Base-by-base conservation (phyloP, 371 early-diverging fungal species). In the Choanephora cucurbitarum region DNA sequence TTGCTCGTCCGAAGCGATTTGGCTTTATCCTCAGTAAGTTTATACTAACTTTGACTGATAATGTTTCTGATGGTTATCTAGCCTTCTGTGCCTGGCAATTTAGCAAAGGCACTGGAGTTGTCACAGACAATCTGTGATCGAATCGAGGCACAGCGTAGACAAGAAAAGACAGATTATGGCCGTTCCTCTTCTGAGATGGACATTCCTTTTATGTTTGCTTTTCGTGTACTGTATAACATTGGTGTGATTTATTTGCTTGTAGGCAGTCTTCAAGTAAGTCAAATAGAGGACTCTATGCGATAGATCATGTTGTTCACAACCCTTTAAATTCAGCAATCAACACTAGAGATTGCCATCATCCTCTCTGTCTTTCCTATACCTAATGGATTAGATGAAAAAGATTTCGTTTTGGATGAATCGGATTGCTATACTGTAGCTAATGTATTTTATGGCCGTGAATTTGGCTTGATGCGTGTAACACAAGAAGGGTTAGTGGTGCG, bases 171-270 rank as follows among this genome's bases (percentile, higher is more conserved):
- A 9, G 58, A 62, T 10, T 17, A 52, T 39, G 43, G 49, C 40
- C 43, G 53, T 37, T 17, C 61, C 45, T 44, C 34, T 9, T 41
- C 64, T 10, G 72, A 77, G 53, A 65, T 63, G 46, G 69, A 77
- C 48, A 77, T 77, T 45, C 77, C 77, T 8, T 77, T 77, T 49
- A 77, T 77, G 77, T 72, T 77, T 64, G 75, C 77, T 9, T 77
- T 77, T 48, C 72, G 77, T 9, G 75, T 77, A 9, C 48, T 77
- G 31, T 77, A 77, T 57, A 77, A 72, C 34, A 77, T 77, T 57
- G 70, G 72, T 8, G 66, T 77, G 11, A 77, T 73, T 21, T 77
- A 77, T 61, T 55, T 77, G 22, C 66, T 77, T 15, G 77, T 77
- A 18, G 77, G 77, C 5, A 77, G 74, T 56, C 50, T 77, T 47